These are phyloP conservation scores for Beauveria varroae DNA, from an alignment of 2,329 filamentous ascomycete genomes.

Conservation along the genomic window DNA sequence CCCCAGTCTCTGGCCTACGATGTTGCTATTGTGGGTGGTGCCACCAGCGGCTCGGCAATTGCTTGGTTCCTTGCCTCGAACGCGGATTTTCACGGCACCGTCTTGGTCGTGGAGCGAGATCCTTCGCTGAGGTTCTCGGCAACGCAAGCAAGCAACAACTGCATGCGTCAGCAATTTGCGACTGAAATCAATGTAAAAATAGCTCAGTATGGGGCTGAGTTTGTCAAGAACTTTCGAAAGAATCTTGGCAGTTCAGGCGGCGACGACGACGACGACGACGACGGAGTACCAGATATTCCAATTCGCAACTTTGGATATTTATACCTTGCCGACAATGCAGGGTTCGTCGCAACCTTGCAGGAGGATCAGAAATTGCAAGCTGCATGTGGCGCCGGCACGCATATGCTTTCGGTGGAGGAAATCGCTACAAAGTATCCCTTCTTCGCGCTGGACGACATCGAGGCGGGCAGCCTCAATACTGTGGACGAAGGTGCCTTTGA, in stretches of 20 bases:
- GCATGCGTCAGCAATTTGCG: neutral
- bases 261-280: too few relatives aligned
- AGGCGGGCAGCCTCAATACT: neutral
- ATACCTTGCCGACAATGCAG: neutral
- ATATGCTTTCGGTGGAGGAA: neutral
- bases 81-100: neutral
- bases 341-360: neutral
- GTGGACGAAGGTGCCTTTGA: neutral
- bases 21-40: neutral
- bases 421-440: neutral
- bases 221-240: neutral
- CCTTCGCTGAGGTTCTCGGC: neutral
- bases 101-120: neutral
- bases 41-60: neutral
- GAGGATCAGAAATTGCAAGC: neutral
- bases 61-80: neutral
- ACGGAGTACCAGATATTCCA: neutral
- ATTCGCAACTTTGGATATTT: neutral
- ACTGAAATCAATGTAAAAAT: neutral
- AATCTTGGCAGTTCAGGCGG: neutral
- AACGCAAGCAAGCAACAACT: neutral
- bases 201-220: neutral
- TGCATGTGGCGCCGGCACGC: neutral
- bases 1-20: neutral
- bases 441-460: neutral